Percentiles rank a stretch among this genome's conserved stretches.
Evolutionary conservation across 164 flowering plant species (phyloP).

Genomic region (Vitis rotundifolia): DNA sequence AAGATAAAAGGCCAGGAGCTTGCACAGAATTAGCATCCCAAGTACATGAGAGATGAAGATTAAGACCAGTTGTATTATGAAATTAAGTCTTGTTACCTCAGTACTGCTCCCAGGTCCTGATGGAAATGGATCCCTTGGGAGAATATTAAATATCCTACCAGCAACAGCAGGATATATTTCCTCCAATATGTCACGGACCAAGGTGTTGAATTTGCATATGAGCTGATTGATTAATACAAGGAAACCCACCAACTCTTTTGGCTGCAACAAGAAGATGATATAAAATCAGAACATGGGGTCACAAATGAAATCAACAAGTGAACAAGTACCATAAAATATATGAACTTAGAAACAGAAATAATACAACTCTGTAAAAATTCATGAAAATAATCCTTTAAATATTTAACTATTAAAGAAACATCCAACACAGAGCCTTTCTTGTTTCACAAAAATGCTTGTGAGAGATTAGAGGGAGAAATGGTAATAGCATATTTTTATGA

Average conservation of each 20-base stretch:
- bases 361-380: no score
- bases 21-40: background rate
- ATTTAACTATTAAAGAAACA: no score
- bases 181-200: conserved; percentile 65
- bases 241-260: conserved; percentile 80
- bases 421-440: no score
- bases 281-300: conserved; percentile 8
- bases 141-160: conserved; percentile 62
- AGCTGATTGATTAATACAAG: conserved; percentile 89
- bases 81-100: conserved; percentile 55
- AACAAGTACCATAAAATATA: no score
- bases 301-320: background rate
- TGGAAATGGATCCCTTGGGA: conserved; percentile 65
- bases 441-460: no score
- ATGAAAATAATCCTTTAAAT: no score
- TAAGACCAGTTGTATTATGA: no score
- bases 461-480: no score
- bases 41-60: no score
- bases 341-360: no score
- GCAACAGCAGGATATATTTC: conserved; percentile 88
- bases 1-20: background rate
- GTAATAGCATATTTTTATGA: no score
- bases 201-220: conserved; percentile 78
- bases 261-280: conserved; percentile 51
- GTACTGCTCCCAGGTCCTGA: conserved; percentile 85